Base-by-base conservation (phyloP, 805 yeast genomes). In the Candida morakotiae region DNA sequence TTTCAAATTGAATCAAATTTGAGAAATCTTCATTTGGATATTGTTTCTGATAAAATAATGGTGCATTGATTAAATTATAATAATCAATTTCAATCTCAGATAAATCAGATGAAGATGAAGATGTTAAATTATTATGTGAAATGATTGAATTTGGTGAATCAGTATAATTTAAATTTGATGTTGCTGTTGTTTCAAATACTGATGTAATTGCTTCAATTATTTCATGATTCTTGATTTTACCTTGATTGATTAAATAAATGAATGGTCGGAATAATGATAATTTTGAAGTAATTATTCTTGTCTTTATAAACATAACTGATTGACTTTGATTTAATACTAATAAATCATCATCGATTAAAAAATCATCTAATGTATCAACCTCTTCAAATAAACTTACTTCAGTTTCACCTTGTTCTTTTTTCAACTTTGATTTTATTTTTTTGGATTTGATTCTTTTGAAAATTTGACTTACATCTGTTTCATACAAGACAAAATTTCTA, bases 271-370 rank as follows among this genome's bases (percentile, higher is more conserved):
- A 53, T 19, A 66, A 40, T 7, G 55, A 34, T 36, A 66, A 39
- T 34, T 62, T 62, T 17, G 69, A 62, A 3, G 52, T 36, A 4
- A 64, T 32, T 11, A 66, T 53, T 21, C 71, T 43, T 2, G 69
- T 61, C 37, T 65, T 64, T 32, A 63, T 62, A 46, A 51, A 64
- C 56, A 64, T 63, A 18, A 65, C 53, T 2, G 60, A 45, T 39
- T 64, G 70, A 2, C 64, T 58, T 39, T 64, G 69, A 3, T 64
- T 55, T 24, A 52, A 48, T 27, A 59, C 49, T 28, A 59, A 46
- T 27, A 60, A 37, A 32, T 62, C 65, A 28, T 62, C 61, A 38
- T 62, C 64, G 6, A 61, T 49, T 21, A 60, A 44, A 31, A 58
- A 64, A 37, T 60, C 68, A 25, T 60, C 65, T 26, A 64, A 46